Base-by-base conservation (phyloP, 202 grass and related monocot genomes). In the Elaeis oleifera region DNA sequence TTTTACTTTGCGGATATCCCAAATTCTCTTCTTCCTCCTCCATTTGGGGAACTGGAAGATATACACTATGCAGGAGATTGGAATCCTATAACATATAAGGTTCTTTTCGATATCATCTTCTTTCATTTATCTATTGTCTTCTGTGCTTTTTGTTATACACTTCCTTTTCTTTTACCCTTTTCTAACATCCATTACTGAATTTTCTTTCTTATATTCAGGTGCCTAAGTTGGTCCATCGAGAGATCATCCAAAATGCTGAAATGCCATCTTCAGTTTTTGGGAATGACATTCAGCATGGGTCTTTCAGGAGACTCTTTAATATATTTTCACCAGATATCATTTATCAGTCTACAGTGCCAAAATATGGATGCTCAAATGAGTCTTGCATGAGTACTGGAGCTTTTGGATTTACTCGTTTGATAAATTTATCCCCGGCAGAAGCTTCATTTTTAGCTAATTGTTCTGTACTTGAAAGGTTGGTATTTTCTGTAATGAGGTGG, bases 1-100 rank as follows among this genome's bases (percentile, higher is more conserved):
- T 89, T 94, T 64, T 77, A 94, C 80, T 99, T 99, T 76, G 95
- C 83, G n/a, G 82, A 94, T 39, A 83, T 94, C 16, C 85, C 80
- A 71, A 84, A 99, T 61, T 75, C 88, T 61, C 95, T 94, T 82
- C 80, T 94, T 76, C 68, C 95, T 70, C 88, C 92, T 64, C 85
- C 95, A 64, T 94, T 94, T 60, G 95, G 89, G 66, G 95, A 89
- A 71, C 54, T 87, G 17, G 82, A 89, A 82, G 88, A 99, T 89
- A 78, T 99, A 62, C 71, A 86, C 70, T 94, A 94, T 71, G 80
- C 88, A 49, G 95, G 95, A 55, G 85, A 91, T 26, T 73, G 81
- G 71, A 99, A 89, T 84, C 95, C 85, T 23, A 78, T 99, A 84
- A 78, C 65, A 31, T 87, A 94, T 75, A 80, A 87, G 88, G 95